Percentiles rank a stretch among this genome's conserved stretches.
phyloP scores from a whole-genome alignment of 768 basidiomycete genomes.

The Dioszegia crocea region DNA sequence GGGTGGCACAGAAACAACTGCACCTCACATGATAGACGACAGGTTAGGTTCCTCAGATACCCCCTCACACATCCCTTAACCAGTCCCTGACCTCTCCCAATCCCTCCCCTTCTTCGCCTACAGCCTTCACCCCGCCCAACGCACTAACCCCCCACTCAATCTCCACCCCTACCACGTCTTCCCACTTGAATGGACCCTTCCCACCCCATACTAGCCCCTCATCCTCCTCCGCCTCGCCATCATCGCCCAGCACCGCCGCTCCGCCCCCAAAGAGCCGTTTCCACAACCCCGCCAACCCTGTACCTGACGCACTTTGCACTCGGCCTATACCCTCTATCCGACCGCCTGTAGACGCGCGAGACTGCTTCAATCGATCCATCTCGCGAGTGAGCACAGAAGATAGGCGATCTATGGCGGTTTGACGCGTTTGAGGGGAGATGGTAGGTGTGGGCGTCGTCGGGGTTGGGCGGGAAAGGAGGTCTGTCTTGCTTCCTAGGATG shows the following conservation, averaged over 20 bases:
- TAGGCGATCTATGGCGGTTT: constrained; percentile 32
- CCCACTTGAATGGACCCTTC: constrained; percentile 41
- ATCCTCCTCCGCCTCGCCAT: constrained; percentile 31
- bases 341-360: constrained; percentile 32
- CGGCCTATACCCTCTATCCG: constrained; percentile 42
- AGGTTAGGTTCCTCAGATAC: too few relatives aligned
- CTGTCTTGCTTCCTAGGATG: constrained; percentile 44
- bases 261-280: constrained; percentile 20
- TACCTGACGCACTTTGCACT: constrained; percentile 17
- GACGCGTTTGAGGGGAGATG: constrained; percentile 19
- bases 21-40: too few relatives aligned
- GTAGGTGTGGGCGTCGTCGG: constrained; percentile 18
- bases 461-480: constrained; percentile 35
- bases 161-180: constrained; percentile 46
- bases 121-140: constrained; percentile 19
- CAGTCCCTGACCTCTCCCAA: constrained; percentile 34
- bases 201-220: constrained; percentile 46
- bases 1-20: too few relatives aligned
- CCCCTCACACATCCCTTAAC: constrained; percentile 23
- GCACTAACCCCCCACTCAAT: constrained; percentile 36
- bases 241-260: constrained; percentile 9
- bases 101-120: constrained; percentile 32
- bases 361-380: constrained; percentile 43
- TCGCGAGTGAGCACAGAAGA: constrained; percentile 40
- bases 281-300: constrained; percentile 17